Evolutionary conservation across 352 stramenopile genomes (phyloP).

Genomic region (Phytophthora sp.): DNA sequence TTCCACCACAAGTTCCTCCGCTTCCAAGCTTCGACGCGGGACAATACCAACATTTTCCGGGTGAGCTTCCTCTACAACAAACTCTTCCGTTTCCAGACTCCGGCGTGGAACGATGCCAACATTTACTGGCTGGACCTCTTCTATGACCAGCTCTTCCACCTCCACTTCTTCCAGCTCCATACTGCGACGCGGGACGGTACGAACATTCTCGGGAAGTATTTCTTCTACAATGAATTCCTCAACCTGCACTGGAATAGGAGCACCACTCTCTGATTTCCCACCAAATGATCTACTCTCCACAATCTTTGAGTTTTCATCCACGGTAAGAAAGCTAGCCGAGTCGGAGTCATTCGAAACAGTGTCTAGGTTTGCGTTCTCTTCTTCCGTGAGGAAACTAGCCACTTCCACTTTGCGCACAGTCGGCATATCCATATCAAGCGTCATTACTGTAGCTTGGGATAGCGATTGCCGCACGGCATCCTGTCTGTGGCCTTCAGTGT

Average conservation of each 20-base stretch:
- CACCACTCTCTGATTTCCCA: slow-evolving; percentile 3
- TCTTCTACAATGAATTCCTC: slow-evolving; percentile 63
- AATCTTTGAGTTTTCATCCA: slow-evolving; percentile 56
- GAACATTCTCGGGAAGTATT: slow-evolving; percentile 42
- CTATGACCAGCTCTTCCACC: slow-evolving; percentile 32
- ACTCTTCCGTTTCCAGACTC: slow-evolving; percentile 15
- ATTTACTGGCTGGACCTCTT: slow-evolving; percentile 34
- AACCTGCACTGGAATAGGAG: slow-evolving; percentile 34
- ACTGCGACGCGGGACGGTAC: slow-evolving; percentile 29
- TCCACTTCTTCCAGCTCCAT: slow-evolving; percentile 29
- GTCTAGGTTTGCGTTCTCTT: slow-evolving; percentile 43
- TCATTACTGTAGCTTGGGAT: slow-evolving; percentile 31
- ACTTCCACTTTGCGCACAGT: slow-evolving; percentile 51
- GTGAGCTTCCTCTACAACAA: slow-evolving; percentile 22
- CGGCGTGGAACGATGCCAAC: slow-evolving; percentile 23
- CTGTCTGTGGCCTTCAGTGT: slow-evolving; percentile 27
- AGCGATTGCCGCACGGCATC: slow-evolving; percentile 23
- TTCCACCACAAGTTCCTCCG: slow-evolving; percentile 59
- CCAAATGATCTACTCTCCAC: slow-evolving; percentile 40
- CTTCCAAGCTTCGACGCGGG: too few relatives aligned
- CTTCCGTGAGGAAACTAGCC: slow-evolving; percentile 53
- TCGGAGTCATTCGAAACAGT: slow-evolving; percentile 42
- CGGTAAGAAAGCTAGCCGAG: slow-evolving; percentile 44
- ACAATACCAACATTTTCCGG: slow-evolving; percentile 8
- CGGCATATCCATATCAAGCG: slow-evolving; percentile 29